A percentile compares a stretch with the other conserved stretches of the same genome.
Conservation (phyloP, 768 basidiomycete species). For the Boletales sp. region DNA sequence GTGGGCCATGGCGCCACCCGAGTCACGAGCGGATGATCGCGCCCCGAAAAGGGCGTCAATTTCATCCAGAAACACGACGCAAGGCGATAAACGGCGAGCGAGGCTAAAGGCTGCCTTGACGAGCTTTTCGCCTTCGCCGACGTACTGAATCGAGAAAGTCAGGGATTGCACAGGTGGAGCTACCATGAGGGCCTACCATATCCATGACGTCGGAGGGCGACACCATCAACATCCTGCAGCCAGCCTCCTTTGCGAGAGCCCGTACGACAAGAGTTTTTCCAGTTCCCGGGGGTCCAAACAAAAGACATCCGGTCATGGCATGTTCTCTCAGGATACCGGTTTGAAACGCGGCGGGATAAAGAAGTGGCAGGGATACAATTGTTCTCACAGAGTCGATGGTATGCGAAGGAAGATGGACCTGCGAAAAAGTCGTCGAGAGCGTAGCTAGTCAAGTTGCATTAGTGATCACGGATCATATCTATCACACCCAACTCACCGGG, state of each 20-base stretch:
- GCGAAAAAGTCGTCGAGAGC: conserved; percentile 79
- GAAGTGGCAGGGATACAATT: conserved; percentile 82
- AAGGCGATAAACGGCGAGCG: conserved; percentile 81
- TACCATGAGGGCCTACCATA: conserved; percentile 56
- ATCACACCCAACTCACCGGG: conserved; percentile 42
- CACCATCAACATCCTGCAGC: conserved; percentile 87
- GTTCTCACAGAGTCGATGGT: conserved; percentile 92
- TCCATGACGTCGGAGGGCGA: conserved; percentile 95
- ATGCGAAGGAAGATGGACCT: conserved; percentile 83
- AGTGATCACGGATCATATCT: neutral
- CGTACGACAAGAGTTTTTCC: conserved; percentile 89
- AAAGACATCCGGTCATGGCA: conserved; percentile 83
- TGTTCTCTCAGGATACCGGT: conserved; percentile 89
- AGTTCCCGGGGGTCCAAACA: conserved; percentile 92
- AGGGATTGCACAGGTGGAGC: neutral
- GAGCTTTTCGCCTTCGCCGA: conserved; percentile 86
- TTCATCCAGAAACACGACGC: conserved; percentile 93
- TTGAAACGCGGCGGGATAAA: conserved; percentile 84
- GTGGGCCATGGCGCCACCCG: conserved; percentile 78
- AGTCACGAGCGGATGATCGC: conserved; percentile 70
- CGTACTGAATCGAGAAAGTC: conserved; percentile 49
- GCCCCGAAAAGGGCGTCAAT: conserved; percentile 92
- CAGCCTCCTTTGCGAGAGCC: conserved; percentile 90
- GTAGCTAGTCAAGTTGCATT: conserved; percentile 40
- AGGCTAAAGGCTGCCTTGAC: conserved; percentile 87